These are phyloP conservation scores for Penicillium capsulatum DNA, from an alignment of 2,329 filamentous ascomycete genomes.

Conservation along the genomic window DNA sequence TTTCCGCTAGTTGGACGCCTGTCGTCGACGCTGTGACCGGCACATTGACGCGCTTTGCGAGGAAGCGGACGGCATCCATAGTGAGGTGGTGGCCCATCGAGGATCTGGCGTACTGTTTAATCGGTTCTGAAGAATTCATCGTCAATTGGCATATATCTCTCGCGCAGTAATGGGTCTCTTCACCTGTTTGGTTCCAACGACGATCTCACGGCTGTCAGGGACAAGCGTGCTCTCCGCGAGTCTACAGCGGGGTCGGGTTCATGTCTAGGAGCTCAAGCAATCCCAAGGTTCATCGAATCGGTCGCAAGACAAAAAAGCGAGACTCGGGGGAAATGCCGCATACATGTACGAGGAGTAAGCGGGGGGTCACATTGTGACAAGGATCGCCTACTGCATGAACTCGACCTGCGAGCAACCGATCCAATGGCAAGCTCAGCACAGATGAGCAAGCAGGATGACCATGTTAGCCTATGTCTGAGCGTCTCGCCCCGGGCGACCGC, in stretches of 20 bases:
- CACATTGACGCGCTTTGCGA: slow-evolving; percentile 53
- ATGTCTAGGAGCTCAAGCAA: slow-evolving; percentile 5
- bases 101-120: neutral
- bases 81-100: slow-evolving; percentile 8
- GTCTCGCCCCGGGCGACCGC: slow-evolving; percentile 9
- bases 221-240: too few relatives aligned
- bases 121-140: neutral
- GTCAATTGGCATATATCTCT: too few relatives aligned
- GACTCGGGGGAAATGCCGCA: slow-evolving; percentile 4
- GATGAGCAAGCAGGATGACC: neutral
- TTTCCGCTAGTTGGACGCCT: slow-evolving; percentile 53
- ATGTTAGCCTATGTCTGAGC: neutral
- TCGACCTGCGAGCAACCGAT: slow-evolving; percentile 4
- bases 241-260: slow-evolving; percentile 3
- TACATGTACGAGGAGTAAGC: slow-evolving; percentile 16
- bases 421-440: slow-evolving; percentile 9
- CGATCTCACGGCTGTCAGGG: too few relatives aligned
- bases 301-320: neutral
- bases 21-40: slow-evolving; percentile 54
- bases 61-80: slow-evolving; percentile 21
- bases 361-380: slow-evolving; percentile 18
- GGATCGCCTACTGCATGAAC: slow-evolving; percentile 8
- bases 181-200: too few relatives aligned
- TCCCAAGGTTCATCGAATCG: neutral
- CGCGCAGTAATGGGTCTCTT: too few relatives aligned